Conservation (phyloP, 108 stramenopile genomes). For the Skeletonema potamos region DNA sequence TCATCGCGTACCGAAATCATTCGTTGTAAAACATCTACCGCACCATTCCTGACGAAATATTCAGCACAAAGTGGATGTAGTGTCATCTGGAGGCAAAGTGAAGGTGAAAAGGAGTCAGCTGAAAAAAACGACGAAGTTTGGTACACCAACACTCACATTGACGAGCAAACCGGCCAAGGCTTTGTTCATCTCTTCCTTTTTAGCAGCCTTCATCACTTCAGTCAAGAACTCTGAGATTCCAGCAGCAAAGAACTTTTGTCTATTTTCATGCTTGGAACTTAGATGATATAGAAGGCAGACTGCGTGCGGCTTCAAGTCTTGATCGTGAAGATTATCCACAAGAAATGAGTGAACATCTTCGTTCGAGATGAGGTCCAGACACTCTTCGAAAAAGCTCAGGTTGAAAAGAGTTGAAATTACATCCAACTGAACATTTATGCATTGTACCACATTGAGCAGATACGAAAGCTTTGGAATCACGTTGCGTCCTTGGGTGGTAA, state of each 20-base stretch:
- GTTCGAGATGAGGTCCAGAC: slow-evolving; percentile 12
- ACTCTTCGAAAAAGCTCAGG: slow-evolving; percentile 29
- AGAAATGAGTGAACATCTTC: slow-evolving; percentile 10
- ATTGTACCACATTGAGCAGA: not conserved
- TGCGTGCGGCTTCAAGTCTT: not conserved
- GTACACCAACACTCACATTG: slow-evolving; percentile 11
- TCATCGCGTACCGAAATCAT: slow-evolving; percentile 4
- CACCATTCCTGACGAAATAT: not conserved
- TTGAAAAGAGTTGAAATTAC: slow-evolving; percentile 21
- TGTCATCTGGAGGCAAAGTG: slow-evolving; percentile 14
- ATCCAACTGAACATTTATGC: not conserved
- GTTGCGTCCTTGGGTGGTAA: slow-evolving; percentile 2
- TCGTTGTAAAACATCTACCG: not conserved
- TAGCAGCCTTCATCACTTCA: slow-evolving; percentile 4
- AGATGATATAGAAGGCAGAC: slow-evolving; percentile 23
- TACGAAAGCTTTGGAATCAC: slow-evolving; percentile 13
- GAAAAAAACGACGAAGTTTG: not conserved
- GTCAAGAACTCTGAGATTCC: slow-evolving; percentile 17
- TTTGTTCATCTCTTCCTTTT: not conserved
- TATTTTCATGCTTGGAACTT: slow-evolving; percentile 21
- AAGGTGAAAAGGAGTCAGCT: not conserved
- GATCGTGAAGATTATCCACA: slow-evolving; percentile 4
- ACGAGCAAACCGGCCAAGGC: slow-evolving; percentile 31
- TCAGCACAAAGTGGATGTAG: slow-evolving; percentile 29
- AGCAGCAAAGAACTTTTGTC: slow-evolving; percentile 11